A percentile compares a stretch with the other conserved stretches of the same genome.
Conservation (phyloP, 2,329 filamentous ascomycete species). For the Talaromyces piceae region DNA sequence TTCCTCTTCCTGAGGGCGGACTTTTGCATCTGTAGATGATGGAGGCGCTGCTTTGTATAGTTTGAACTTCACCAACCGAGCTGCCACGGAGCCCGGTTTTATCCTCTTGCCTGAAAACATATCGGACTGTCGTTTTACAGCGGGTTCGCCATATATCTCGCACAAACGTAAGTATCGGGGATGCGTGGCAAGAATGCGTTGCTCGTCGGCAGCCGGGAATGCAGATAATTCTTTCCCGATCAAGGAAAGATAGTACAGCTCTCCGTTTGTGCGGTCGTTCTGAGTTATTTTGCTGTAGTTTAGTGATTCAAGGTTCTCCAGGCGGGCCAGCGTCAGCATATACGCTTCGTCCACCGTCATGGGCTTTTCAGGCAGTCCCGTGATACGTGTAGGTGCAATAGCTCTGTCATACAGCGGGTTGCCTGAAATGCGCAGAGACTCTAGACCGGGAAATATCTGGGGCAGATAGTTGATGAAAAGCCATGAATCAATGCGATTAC, state of each 20-base stretch:
- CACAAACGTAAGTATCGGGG: slow-evolving; percentile 69
- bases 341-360: slow-evolving; percentile 67
- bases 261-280: slow-evolving; percentile 76
- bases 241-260: slow-evolving; percentile 84
- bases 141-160: slow-evolving; percentile 64
- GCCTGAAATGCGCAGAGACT: slow-evolving; percentile 68
- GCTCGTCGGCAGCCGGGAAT: slow-evolving; percentile 34
- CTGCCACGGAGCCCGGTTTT: slow-evolving; percentile 75
- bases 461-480: slow-evolving; percentile 63
- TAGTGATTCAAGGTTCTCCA: slow-evolving; percentile 59
- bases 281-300: slow-evolving; percentile 54
- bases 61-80: slow-evolving; percentile 57
- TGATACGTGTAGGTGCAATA: slow-evolving; percentile 25
- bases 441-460: slow-evolving; percentile 62
- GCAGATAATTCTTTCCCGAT: slow-evolving; percentile 66
- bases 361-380: slow-evolving; percentile 31
- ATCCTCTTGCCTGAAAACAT: slow-evolving; percentile 28
- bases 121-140: slow-evolving; percentile 49
- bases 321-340: slow-evolving; percentile 76
- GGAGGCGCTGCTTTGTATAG: slow-evolving; percentile 46
- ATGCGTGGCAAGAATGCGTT: slow-evolving; percentile 55
- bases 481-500: slow-evolving; percentile 65
- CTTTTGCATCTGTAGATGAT: slow-evolving; percentile 1
- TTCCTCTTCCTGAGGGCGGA: background rate
- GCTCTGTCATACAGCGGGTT: slow-evolving; percentile 70